Base-by-base conservation (phyloP, 305 asterid genomes). In the Stenogyne calaminthoides region DNA sequence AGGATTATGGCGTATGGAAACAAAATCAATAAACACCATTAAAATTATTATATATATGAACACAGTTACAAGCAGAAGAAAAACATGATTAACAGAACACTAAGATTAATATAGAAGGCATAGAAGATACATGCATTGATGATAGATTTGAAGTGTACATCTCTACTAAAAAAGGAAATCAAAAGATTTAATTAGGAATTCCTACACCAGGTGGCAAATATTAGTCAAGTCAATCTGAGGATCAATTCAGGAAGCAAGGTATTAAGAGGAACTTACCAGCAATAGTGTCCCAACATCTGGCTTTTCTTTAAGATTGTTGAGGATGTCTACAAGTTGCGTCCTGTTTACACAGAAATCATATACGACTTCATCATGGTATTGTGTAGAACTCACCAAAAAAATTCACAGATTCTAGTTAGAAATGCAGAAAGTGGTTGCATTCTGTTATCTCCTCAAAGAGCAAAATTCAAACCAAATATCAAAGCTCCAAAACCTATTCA, bases 221-320 rank as follows among this genome's bases (percentile, higher is more conserved):
- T 46, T 52, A 16, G 47, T 62, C 68, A 69, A 16, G 47, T 62
- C 68, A 69, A 58, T 54, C 58, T 44, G 32, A 36, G 52, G 39
- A 77, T 46, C 59, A 72, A 76, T 59, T 69, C 49, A 69, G 44
- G 71, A 18, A 39, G 64, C 64, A 73, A 19, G 68, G 57, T 37
- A 52, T 11, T 4, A 56, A 61, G 51, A 68, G 52, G 59, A 64
- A 67, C 84, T 82, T 81, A 95, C 99, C 87, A 80, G 42, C 82
- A 95, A 85, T 69, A 95, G 67, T 64, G 96, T 85, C 51, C 93
- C 96, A 76, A 95, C 99, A 80, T 95, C 99, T 42, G 99, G 99
- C 81, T 92, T 95, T 76, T 95, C 99, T 79, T 84, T 95, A 74
- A 92, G 88, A 86, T 85, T 90, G 80, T 84, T 91, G 83, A 95